Conservation (phyloP, 208 protist species). For the Trichomonas vaginalis region DNA sequence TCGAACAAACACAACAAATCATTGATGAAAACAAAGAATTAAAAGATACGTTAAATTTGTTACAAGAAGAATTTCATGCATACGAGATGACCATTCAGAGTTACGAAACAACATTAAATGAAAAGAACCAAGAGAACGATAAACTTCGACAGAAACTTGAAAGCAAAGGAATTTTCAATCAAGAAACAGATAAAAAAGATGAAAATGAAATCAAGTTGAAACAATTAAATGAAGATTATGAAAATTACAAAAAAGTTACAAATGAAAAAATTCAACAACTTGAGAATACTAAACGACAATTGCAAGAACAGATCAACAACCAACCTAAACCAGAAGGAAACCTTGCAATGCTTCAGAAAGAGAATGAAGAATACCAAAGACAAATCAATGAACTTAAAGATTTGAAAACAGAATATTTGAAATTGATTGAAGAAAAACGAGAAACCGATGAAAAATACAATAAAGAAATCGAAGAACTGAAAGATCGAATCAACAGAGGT, state of each 20-base stretch:
- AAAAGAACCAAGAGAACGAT: background rate
- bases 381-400: background rate
- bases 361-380: background rate
- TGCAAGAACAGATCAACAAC: background rate
- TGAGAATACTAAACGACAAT: background rate
- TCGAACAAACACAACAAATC: background rate
- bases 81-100: background rate
- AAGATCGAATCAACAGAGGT: background rate
- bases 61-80: background rate
- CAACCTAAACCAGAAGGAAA: background rate
- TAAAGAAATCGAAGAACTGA: background rate
- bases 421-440: background rate
- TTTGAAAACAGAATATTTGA: background rate
- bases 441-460: background rate
- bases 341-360: background rate
- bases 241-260: background rate
- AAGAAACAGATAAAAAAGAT: background rate
- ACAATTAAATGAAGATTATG: background rate
- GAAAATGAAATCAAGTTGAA: background rate
- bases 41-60: background rate
- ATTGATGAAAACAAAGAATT: background rate
- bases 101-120: background rate
- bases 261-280: background rate
- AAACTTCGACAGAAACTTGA: background rate
- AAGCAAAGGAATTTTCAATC: background rate